Base-by-base conservation (phyloP, 2,329 filamentous ascomycete species). In the Fusarium cicatricum region DNA sequence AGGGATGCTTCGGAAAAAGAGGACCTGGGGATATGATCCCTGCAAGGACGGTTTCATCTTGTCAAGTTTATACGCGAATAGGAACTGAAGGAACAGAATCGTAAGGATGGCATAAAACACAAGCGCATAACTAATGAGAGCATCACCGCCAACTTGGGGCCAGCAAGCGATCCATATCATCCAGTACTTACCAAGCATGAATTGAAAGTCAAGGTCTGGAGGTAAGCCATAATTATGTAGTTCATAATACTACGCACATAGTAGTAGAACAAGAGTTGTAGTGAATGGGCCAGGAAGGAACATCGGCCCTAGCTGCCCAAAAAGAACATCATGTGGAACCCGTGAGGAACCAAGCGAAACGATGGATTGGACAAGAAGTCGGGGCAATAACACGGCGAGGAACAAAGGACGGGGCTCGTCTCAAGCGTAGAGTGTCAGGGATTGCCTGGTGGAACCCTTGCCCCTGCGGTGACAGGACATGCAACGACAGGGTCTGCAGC, bases 1-100 rank as follows among this genome's bases (percentile, higher is more conserved):
- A 46, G 36, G 16, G 33, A n/a, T 52, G 58, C 57, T 52, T 56
- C 51, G 53, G 33, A 47, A 50, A 49, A 17, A 49, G 36, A 31
- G 31, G 15, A 34, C 17, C 34, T 11, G 23, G 17, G 28, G 19
- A 28, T 9, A 23, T 11, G 19, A 53, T 34, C 54, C 54, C 34
- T 59, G 57, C 15, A 36, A 34, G n/a, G 17, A 23, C 28, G 43
- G 36, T 56, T 53, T 53, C 52, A 52, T 32, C 43, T 31, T 37
- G 34, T 19, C 28, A 41, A 42, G 47, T 34, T 52, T 55, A 37
- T 45, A 26, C 29, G 14, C 41, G n/a, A 16, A 16, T 19, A 23
- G 15, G 11, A 26, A 26, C 6, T 4, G 10, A 28, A 15, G 11
- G 14, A 28, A 15, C 21, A 21, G 16, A 14, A 46, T 38, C 12